These are phyloP conservation scores for Fusarium ambrosium DNA, from an alignment of 2,329 filamentous ascomycete genomes.

Conservation along the genomic window DNA sequence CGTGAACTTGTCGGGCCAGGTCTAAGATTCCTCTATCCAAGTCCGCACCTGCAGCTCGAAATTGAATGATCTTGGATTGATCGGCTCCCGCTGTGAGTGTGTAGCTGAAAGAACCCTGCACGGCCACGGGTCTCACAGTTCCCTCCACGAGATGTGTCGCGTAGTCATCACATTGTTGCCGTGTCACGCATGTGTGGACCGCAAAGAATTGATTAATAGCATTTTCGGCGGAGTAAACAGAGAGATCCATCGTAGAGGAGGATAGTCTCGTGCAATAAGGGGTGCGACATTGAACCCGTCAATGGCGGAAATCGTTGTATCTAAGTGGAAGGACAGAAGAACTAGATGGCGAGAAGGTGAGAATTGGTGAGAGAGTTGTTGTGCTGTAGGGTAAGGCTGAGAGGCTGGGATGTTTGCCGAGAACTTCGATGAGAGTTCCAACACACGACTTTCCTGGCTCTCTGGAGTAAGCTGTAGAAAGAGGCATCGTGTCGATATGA, in stretches of 20 bases:
- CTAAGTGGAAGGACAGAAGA: no score
- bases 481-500: not conserved
- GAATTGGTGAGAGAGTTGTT: no score
- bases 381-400: no score
- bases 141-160: constrained; percentile 14
- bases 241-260: not conserved
- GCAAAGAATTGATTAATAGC: not conserved
- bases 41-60: not conserved
- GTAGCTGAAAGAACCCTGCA: constrained; percentile 37
- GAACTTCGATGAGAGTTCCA: not conserved
- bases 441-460: not conserved
- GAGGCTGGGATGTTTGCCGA: not conserved
- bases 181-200: not conserved
- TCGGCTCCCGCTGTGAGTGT: constrained; percentile 4
- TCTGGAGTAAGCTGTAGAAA: not conserved
- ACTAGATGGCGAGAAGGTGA: no score
- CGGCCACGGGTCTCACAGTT: constrained; percentile 26
- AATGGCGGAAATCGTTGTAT: no score
- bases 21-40: not conserved
- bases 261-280: no score
- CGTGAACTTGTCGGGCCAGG: not conserved
- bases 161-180: constrained; percentile 35
- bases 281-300: no score
- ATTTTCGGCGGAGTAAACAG: not conserved
- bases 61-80: not conserved